These are phyloP conservation scores for Striga asiatica DNA, from an alignment of 257 asterid genomes.

Conservation along the genomic window DNA sequence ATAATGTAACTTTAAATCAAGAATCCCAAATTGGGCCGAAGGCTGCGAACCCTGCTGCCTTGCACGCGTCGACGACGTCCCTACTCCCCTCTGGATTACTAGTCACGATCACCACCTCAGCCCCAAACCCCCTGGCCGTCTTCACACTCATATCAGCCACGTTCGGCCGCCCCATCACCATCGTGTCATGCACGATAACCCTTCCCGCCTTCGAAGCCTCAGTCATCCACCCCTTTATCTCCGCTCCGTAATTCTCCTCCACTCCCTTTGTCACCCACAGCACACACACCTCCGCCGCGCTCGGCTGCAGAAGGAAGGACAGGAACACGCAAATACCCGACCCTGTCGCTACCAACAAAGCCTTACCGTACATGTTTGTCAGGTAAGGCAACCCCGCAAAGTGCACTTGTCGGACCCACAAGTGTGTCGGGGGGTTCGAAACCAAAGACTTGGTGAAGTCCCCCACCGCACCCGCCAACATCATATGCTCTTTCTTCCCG, in stretches of 20 bases:
- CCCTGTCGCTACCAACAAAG: constrained; percentile 59
- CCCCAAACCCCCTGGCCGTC: constrained; percentile 36
- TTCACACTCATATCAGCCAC: constrained; percentile 48
- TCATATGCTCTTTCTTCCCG: constrained; percentile 49
- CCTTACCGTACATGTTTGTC: constrained; percentile 52
- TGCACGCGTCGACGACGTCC: constrained; percentile 53
- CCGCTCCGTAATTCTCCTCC: constrained; percentile 51
- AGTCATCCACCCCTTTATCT: constrained; percentile 43
- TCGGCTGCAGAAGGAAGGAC: constrained; percentile 57
- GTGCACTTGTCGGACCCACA: constrained; percentile 64
- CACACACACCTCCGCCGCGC: constrained; percentile 39
- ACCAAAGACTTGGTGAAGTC: constrained; percentile 59
- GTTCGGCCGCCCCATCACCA: constrained; percentile 52
- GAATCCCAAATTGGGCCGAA: constrained; percentile 77
- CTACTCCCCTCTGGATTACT: constrained; percentile 70
- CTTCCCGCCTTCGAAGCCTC: constrained; percentile 38
- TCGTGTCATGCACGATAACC: constrained; percentile 57
- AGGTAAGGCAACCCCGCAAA: constrained; percentile 62
- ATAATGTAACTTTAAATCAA: constrained; percentile 10
- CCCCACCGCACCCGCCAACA: constrained; percentile 75
- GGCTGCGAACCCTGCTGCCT: constrained; percentile 47
- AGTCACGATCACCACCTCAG: constrained; percentile 63
- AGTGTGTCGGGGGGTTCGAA: constrained; percentile 34
- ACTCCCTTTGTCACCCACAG: constrained; percentile 69
- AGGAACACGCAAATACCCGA: constrained; percentile 64